Evolutionary conservation across 305 asterid species (phyloP).

Genomic region (Rubia peregrina): DNA sequence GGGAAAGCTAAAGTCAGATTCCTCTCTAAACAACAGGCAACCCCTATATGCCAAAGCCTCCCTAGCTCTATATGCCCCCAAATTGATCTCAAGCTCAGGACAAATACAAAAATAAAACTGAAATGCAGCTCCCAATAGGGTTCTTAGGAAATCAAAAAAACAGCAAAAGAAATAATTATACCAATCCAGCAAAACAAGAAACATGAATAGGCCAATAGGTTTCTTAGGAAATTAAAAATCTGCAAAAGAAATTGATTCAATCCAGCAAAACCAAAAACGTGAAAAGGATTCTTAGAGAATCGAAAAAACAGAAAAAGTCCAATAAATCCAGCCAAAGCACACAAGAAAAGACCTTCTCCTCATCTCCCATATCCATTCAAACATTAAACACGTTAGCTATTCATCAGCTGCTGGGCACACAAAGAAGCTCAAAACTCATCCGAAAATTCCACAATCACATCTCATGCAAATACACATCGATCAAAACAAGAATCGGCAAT

Average conservation of each 20-base stretch:
- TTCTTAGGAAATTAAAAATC: background rate
- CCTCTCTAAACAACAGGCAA: background rate
- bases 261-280: background rate
- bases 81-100: background rate
- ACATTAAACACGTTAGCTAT: background rate
- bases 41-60: background rate
- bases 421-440: background rate
- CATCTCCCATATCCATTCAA: background rate
- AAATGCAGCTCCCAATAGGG: background rate
- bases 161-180: background rate
- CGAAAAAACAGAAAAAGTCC: background rate
- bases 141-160: background rate
- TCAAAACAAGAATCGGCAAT: background rate
- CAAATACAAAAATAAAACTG: background rate
- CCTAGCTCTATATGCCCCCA: background rate
- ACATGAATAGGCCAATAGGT: background rate
- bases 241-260: background rate
- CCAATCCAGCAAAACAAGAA: background rate
- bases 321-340: background rate
- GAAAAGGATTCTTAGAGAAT: background rate
- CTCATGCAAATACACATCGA: background rate
- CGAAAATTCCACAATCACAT: background rate
- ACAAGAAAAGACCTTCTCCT: background rate
- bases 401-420: background rate
- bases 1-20: background rate